phyloP scores from a whole-genome alignment of 208 protist species.

The Crithidia fasciculata region DNA sequence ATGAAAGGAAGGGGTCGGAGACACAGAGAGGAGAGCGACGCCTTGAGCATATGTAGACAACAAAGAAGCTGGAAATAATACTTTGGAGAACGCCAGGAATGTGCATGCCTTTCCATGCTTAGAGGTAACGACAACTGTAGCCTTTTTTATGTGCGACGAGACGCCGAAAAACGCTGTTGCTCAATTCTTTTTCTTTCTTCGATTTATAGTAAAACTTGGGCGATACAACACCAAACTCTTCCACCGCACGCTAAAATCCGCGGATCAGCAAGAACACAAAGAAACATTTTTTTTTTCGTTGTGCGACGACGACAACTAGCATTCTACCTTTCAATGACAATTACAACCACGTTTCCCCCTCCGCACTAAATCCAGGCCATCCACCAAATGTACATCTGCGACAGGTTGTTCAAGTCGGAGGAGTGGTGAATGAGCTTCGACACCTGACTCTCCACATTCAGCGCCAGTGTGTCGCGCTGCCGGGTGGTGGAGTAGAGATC shows the following conservation, averaged over 20 bases:
- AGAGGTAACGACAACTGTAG: no score
- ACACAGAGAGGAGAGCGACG: no score
- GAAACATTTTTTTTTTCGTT: background rate
- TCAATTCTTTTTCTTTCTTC: background rate
- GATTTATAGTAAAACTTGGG: background rate
- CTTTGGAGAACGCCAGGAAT: background rate
- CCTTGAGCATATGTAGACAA: no score
- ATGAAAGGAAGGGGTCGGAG: no score
- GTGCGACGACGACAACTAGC: no score
- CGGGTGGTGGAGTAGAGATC: slow-evolving; percentile 70
- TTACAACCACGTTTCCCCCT: background rate
- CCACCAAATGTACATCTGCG: slow-evolving; percentile 97
- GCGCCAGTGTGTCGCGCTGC: slow-evolving; percentile 67
- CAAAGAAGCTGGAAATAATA: background rate
- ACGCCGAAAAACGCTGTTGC: background rate
- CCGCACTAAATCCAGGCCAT: slow-evolving; percentile 91
- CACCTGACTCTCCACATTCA: slow-evolving; percentile 94
- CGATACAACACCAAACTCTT: background rate
- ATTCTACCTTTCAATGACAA: no score
- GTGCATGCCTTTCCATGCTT: background rate
- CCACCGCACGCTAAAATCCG: background rate
- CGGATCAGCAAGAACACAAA: background rate
- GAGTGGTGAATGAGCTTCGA: slow-evolving; percentile 93
- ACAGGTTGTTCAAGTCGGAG: slow-evolving; percentile 90
- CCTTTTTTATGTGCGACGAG: no score